A percentile compares a stretch with the other conserved stretches of the same genome.
Conservation (phyloP, 176 grass and related monocot genomes). For the Zea mays region DNA sequence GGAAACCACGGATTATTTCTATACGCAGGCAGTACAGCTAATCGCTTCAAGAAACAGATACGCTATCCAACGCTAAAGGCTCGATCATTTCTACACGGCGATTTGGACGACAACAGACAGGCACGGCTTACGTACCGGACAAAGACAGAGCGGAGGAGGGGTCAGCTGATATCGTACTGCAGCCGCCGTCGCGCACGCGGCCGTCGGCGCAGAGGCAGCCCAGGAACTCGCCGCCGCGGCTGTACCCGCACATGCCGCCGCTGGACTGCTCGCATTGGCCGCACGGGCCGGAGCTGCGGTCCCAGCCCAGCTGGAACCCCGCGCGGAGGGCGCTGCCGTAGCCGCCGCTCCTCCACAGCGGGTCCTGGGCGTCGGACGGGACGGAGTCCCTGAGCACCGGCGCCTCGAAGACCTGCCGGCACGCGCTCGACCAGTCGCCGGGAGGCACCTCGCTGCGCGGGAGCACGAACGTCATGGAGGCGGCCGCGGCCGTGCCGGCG, state of each 20-base stretch:
- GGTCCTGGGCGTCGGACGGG: not conserved
- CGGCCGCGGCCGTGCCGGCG: not conserved
- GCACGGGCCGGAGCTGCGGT: slow-evolving; percentile 11
- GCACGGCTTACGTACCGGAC: not conserved
- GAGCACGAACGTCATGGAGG: not conserved
- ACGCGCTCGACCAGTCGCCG: slow-evolving; percentile 27
- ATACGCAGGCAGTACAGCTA: not conserved
- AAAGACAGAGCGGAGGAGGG: not conserved
- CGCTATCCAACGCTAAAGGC: not conserved
- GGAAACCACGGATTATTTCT: not conserved
- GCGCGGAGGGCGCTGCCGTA: slow-evolving; percentile 25
- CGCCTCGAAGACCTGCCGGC: slow-evolving; percentile 5
- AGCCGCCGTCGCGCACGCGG: not conserved
- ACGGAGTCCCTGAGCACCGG: slow-evolving; percentile 33
- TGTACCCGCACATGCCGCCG: slow-evolving; percentile 34
- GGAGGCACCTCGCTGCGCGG: slow-evolving; percentile 5
- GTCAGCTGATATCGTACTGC: slow-evolving; percentile 1
- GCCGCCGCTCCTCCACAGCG: slow-evolving; percentile 24
- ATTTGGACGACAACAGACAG: not conserved
- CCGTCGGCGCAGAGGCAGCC: slow-evolving; percentile 56
- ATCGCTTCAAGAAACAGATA: too few relatives aligned
- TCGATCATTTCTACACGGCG: not conserved
- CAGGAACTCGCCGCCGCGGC: not conserved
- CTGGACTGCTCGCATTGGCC: slow-evolving; percentile 18
- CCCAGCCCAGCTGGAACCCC: slow-evolving; percentile 53